These are phyloP conservation scores for Gymnopilus dilepis DNA, from an alignment of 768 basidiomycete genomes.

Conservation along the genomic window DNA sequence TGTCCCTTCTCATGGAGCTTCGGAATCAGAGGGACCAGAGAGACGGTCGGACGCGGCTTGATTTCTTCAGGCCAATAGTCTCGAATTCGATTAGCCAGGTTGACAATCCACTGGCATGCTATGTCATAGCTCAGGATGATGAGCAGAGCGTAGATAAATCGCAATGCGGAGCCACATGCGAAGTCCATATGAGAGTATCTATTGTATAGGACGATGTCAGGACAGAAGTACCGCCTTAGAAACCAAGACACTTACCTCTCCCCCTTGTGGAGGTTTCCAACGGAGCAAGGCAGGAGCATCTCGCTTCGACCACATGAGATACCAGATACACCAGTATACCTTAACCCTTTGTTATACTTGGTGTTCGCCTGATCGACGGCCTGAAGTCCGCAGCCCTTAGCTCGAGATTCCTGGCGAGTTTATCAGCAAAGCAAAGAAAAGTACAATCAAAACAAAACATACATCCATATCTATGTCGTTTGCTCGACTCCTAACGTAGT, in stretches of 20 bases:
- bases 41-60: background rate
- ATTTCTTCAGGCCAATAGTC: background rate
- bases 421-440: background rate
- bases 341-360: background rate
- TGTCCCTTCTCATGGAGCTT: background rate
- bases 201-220: background rate
- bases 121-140: slow-evolving; percentile 28
- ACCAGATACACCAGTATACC: background rate
- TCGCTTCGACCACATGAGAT: background rate
- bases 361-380: background rate
- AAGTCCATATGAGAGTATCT: background rate
- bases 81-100: slow-evolving; percentile 16
- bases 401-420: background rate
- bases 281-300: background rate
- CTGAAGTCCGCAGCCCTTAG: background rate
- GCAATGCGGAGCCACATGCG: background rate
- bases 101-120: slow-evolving; percentile 13
- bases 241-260: background rate
- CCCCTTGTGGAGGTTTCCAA: background rate
- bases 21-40: background rate
- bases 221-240: background rate
- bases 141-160: slow-evolving; percentile 12
- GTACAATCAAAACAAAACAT: background rate
- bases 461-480: slow-evolving; percentile 1
- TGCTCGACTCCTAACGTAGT: slow-evolving; percentile 2